phyloP scores from a whole-genome alignment of 768 basidiomycete species.

The Steccherinum ochraceum region DNA sequence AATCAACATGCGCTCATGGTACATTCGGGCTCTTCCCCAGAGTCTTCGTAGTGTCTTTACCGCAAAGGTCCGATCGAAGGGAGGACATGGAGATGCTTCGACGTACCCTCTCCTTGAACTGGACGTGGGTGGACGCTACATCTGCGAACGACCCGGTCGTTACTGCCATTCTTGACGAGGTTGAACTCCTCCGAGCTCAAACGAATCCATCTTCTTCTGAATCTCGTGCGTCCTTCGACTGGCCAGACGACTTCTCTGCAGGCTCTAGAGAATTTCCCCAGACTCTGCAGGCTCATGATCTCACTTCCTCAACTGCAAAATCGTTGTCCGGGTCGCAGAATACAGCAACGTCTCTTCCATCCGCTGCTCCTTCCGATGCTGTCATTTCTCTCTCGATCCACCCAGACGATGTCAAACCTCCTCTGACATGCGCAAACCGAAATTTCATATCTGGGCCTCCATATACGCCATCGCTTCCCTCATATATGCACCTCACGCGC shows the following conservation, averaged over 20 bases:
- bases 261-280: background rate
- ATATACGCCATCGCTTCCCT: slow-evolving; percentile 49
- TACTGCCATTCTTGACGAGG: slow-evolving; percentile 34
- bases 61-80: slow-evolving; percentile 47
- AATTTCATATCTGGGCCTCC: slow-evolving; percentile 12
- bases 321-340: background rate
- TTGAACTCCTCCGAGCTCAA: slow-evolving; percentile 21
- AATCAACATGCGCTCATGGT: background rate
- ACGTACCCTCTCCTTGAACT: slow-evolving; percentile 37
- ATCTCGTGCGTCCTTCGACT: slow-evolving; percentile 21
- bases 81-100: slow-evolving; percentile 52
- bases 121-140: slow-evolving; percentile 49
- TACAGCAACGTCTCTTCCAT: background rate
- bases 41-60: slow-evolving; percentile 57
- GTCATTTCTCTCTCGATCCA: slow-evolving; percentile 34
- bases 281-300: slow-evolving; percentile 1
- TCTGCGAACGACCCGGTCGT: slow-evolving; percentile 34
- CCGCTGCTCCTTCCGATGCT: background rate
- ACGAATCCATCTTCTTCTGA: slow-evolving; percentile 2
- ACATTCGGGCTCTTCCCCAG: slow-evolving; percentile 24
- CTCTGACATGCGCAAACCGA: slow-evolving; percentile 34
- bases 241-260: slow-evolving; percentile 33
- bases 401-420: no score
- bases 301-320: background rate
- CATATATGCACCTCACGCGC: slow-evolving; percentile 67